Conservation (phyloP, 1,284 basidiomycete species). For the Xerocomus cyaneibrunnescens region DNA sequence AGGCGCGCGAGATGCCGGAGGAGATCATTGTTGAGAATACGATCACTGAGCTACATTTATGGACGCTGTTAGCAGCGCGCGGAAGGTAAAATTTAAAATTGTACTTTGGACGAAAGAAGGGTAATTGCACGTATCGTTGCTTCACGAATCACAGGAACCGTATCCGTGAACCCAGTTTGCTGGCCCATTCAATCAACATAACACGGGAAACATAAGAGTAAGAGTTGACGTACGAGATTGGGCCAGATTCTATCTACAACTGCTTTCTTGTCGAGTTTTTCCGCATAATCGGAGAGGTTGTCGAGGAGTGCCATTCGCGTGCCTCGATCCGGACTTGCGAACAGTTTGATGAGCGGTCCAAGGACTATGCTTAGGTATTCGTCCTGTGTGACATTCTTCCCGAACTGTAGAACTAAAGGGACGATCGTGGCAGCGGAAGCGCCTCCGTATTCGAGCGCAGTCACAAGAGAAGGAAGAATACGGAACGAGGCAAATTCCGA, state of each 20-base stretch:
- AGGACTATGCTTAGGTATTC: slow-evolving; percentile 75
- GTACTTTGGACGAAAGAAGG: slow-evolving; percentile 81
- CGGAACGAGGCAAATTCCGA: slow-evolving; percentile 85
- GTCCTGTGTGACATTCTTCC: slow-evolving; percentile 66
- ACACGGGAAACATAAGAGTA: not conserved
- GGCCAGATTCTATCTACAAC: slow-evolving; percentile 94
- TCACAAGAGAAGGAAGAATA: slow-evolving; percentile 85
- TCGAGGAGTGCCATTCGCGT: slow-evolving; percentile 94
- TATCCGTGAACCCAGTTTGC: slow-evolving; percentile 96
- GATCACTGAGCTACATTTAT: slow-evolving; percentile 70
- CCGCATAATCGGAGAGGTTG: slow-evolving; percentile 79
- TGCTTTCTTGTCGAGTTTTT: slow-evolving; percentile 83
- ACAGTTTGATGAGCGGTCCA: slow-evolving; percentile 81
- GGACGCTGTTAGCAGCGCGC: not conserved
- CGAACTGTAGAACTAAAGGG: slow-evolving; percentile 80
- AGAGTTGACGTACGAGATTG: slow-evolving; percentile 64
- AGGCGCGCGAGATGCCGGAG: slow-evolving; percentile 90
- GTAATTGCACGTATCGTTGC: slow-evolving; percentile 91
- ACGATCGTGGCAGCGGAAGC: slow-evolving; percentile 78
- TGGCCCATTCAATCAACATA: slow-evolving; percentile 31
- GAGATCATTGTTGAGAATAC: slow-evolving; percentile 96
- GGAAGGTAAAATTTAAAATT: not conserved
- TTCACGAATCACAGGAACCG: slow-evolving; percentile 90
- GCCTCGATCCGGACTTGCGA: slow-evolving; percentile 85
- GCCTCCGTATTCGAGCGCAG: slow-evolving; percentile 83